phyloP scores from a whole-genome alignment of 2,329 filamentous ascomycete species.

The Calonectria multiphialidica region DNA sequence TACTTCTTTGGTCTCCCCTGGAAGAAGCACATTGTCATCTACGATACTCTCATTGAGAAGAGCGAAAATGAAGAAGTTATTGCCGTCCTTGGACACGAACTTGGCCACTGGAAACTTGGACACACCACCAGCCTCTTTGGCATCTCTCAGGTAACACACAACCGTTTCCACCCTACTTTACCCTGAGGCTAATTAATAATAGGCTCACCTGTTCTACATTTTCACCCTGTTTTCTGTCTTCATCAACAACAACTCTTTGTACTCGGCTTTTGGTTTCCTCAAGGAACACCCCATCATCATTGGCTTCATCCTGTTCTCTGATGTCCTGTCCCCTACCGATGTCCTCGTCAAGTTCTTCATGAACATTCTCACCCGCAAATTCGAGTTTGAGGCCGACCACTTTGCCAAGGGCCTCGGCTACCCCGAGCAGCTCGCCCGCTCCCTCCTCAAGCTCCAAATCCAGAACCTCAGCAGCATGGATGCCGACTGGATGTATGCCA shows the following conservation, averaged over 20 bases:
- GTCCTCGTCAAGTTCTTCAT: constrained; percentile 94
- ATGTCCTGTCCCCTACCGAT: constrained; percentile 94
- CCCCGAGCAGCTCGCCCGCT: constrained; percentile 83
- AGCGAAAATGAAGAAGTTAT: constrained; percentile 92
- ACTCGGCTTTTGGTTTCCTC: constrained; percentile 90
- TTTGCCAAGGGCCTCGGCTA: constrained; percentile 91
- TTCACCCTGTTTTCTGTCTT: constrained; percentile 98
- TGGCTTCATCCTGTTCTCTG: constrained; percentile 97
- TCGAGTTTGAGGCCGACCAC: constrained; percentile 95
- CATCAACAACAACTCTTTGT: constrained; percentile 93
- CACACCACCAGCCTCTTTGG: constrained; percentile 93
- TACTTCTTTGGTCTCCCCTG: constrained; percentile 98
- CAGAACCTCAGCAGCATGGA: constrained; percentile 99
- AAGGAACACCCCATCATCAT: constrained; percentile 91
- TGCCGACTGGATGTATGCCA: constrained; percentile 97
- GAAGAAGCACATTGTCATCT: constrained; percentile 99
- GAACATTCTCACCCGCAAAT: constrained; percentile 94
- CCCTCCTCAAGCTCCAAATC: constrained; percentile 96
- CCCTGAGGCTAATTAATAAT: constrained; percentile 45
- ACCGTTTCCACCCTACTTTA: background rate
- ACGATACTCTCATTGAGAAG: constrained; percentile 97
- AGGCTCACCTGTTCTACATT: constrained; percentile 96
- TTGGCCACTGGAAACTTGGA: constrained; percentile 96
- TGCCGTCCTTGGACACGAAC: constrained; percentile 93
- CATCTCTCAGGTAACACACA: constrained; percentile 76